Conservation (phyloP, 2,329 filamentous ascomycete species). For the Calonectria henricotiae region DNA sequence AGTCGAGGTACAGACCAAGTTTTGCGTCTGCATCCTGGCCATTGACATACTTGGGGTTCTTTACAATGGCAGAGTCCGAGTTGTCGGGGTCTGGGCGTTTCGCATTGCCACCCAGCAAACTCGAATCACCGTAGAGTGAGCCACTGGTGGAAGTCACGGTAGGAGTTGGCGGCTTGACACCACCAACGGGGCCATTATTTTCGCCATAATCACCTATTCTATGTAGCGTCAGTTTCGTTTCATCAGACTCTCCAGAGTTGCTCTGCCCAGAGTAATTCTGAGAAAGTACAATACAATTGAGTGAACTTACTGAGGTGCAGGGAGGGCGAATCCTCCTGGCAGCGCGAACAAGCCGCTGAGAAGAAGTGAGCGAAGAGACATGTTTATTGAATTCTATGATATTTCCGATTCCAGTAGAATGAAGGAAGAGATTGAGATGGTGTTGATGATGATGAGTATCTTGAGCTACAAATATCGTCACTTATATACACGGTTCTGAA, state of each 20-base stretch:
- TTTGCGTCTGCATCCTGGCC: constrained; percentile 68
- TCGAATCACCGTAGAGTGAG: constrained; percentile 60
- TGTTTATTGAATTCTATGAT: background rate
- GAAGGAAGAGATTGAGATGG: background rate
- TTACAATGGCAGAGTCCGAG: constrained; percentile 60
- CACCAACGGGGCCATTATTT: constrained; percentile 62
- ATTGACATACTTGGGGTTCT: constrained; percentile 61
- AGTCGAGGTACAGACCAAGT: constrained; percentile 58
- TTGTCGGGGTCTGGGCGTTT: constrained; percentile 56
- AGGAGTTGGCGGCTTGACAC: constrained; percentile 59
- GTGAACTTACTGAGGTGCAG: constrained; percentile 24
- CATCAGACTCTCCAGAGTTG: background rate
- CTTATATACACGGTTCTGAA: background rate
- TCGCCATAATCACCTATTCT: constrained; percentile 53
- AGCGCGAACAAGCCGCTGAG: constrained; percentile 21
- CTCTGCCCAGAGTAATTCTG: no score
- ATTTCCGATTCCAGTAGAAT: background rate
- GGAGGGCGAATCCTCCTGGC: constrained; percentile 10
- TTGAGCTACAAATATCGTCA: background rate
- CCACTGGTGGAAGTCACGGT: constrained; percentile 59
- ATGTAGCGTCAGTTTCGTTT: background rate
- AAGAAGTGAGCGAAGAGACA: constrained; percentile 20
- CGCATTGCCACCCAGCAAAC: constrained; percentile 62
- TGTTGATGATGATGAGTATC: background rate
- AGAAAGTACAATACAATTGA: background rate